A percentile compares a stretch with the other conserved stretches of the same genome.
These are phyloP conservation scores for Candida sojae DNA, from an alignment of 1,139 yeast genomes.

Conservation along the genomic window DNA sequence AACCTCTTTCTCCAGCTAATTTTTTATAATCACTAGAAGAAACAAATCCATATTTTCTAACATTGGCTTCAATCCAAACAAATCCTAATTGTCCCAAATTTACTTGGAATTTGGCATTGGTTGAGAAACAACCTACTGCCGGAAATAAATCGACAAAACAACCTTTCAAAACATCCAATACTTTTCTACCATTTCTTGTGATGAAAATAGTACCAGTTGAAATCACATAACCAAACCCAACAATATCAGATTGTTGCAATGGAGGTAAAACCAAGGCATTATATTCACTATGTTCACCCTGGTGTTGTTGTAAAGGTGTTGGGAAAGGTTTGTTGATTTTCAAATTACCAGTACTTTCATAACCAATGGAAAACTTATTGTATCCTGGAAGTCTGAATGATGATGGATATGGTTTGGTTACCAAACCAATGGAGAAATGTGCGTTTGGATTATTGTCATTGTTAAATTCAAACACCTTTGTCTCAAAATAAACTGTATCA, in stretches of 20 bases:
- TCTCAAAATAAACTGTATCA: constrained; percentile 70
- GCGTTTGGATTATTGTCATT: constrained; percentile 39
- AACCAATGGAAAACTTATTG: constrained; percentile 79
- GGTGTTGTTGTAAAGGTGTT: constrained; percentile 49
- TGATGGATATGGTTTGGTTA: constrained; percentile 84
- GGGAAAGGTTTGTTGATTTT: constrained; percentile 78
- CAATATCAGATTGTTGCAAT: constrained; percentile 80
- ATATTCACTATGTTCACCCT: constrained; percentile 46
- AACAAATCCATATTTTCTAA: constrained; percentile 89
- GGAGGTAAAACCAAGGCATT: constrained; percentile 77
- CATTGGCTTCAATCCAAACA: constrained; percentile 95
- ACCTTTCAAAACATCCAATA: constrained; percentile 81
- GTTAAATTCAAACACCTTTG: constrained; percentile 57
- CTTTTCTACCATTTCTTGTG: constrained; percentile 86
- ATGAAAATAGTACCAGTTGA: constrained; percentile 81
- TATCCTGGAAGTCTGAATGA: constrained; percentile 85
- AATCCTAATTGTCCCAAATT: constrained; percentile 91
- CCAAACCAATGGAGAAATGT: constrained; percentile 73
- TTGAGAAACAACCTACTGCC: constrained; percentile 80
- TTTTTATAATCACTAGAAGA: constrained; percentile 52
- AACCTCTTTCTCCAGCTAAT: constrained; percentile 46
- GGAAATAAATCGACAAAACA: constrained; percentile 83
- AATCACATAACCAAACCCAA: constrained; percentile 88
- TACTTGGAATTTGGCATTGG: constrained; percentile 72
- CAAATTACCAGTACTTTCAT: constrained; percentile 82